Conservation (phyloP, 768 basidiomycete species). For the Amanita muscaria region DNA sequence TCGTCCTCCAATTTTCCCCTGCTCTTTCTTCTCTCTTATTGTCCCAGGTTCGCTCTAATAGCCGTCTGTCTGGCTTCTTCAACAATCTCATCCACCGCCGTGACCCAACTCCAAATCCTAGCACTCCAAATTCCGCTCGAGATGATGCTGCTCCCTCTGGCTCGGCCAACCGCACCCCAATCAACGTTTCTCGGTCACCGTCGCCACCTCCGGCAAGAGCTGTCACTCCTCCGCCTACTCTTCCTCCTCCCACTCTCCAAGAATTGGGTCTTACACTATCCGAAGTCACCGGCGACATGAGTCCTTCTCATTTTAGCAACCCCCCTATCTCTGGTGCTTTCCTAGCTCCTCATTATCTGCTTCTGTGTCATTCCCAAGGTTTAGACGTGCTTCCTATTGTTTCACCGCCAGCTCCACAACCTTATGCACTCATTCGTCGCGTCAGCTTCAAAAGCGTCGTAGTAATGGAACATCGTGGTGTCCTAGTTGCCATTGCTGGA, state of each 20-base stretch:
- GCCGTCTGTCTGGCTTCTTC: slow-evolving; percentile 81
- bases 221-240: slow-evolving; percentile 59
- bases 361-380: slow-evolving; percentile 81
- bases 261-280: slow-evolving; percentile 72
- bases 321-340: slow-evolving; percentile 76
- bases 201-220: slow-evolving; percentile 50
- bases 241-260: slow-evolving; percentile 61
- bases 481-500: slow-evolving; percentile 85
- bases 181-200: slow-evolving; percentile 37
- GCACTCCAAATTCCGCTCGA: slow-evolving; percentile 24
- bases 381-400: slow-evolving; percentile 76
- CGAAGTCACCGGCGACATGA: slow-evolving; percentile 56
- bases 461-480: slow-evolving; percentile 87
- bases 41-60: slow-evolving; percentile 74
- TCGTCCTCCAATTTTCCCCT: slow-evolving; percentile 71
- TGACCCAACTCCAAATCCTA: slow-evolving; percentile 37
- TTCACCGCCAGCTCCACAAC: slow-evolving; percentile 65
- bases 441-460: slow-evolving; percentile 83
- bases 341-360: slow-evolving; percentile 69
- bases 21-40: slow-evolving; percentile 84
- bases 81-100: slow-evolving; percentile 69
- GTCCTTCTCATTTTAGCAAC: slow-evolving; percentile 69
- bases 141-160: slow-evolving; percentile 23
- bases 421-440: slow-evolving; percentile 75
- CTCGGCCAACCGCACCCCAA: slow-evolving; percentile 15